Evolutionary conservation across 345 rosid genomes (phyloP).

Genomic region (Moricandia moricandioides): DNA sequence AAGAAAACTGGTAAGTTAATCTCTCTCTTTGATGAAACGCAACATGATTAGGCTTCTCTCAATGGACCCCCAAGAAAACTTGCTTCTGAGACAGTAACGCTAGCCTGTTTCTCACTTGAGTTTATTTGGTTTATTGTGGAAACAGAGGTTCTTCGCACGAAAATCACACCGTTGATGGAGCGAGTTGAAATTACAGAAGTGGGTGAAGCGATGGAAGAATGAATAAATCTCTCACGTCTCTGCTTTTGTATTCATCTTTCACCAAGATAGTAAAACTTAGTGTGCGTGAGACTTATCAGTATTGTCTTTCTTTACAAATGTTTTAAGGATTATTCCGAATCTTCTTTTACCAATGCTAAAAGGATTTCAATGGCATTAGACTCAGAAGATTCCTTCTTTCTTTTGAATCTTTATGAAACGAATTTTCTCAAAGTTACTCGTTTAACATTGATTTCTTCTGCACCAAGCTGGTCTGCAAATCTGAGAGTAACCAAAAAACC

Average conservation of each 20-base stretch:
- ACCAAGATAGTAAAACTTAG: neutral
- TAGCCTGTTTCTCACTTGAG: neutral
- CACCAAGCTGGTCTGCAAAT: slow-evolving; percentile 5
- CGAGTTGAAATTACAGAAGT: slow-evolving; percentile 51
- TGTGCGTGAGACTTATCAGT: neutral
- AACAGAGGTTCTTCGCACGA: slow-evolving; percentile 63
- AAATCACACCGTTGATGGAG: slow-evolving; percentile 62
- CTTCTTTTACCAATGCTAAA: neutral
- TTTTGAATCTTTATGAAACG: neutral
- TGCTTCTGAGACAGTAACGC: neutral
- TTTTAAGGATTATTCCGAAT: slow-evolving; percentile 19
- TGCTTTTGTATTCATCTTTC: slow-evolving; percentile 1
- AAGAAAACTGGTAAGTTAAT: slow-evolving; percentile 61
- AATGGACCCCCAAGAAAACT: neutral
- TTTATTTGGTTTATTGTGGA: neutral
- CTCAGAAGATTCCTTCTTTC: neutral
- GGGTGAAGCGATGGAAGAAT: slow-evolving; percentile 77
- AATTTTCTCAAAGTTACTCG: neutral
- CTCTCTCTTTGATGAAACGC: neutral
- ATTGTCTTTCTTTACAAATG: slow-evolving; percentile 2
- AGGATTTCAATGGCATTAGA: neutral
- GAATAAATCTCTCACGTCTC: slow-evolving; percentile 19
- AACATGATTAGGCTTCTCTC: neutral
- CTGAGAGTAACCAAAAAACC: neutral
- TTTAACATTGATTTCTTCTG: neutral